phyloP scores from a whole-genome alignment of 805 yeast genomes.

The Brettanomyces nanus region DNA sequence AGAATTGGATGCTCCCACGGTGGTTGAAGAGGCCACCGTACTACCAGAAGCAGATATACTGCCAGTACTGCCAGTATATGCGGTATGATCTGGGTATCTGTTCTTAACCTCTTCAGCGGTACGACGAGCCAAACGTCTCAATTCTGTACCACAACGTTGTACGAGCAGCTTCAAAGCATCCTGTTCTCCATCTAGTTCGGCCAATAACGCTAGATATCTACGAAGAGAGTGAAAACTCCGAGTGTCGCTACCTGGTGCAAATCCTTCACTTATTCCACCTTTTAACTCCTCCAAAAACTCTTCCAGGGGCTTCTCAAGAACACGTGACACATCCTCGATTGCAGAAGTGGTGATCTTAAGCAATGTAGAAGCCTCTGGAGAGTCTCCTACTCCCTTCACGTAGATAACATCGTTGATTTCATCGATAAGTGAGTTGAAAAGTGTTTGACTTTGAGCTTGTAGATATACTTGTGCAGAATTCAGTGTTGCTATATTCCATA shows the following conservation, averaged over 20 bases:
- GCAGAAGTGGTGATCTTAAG: constrained; percentile 16
- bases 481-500: constrained; percentile 55
- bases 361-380: constrained; percentile 4
- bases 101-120: constrained; percentile 57
- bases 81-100: constrained; percentile 34
- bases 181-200: constrained; percentile 51
- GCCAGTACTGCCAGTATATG: no score
- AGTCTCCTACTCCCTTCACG: constrained; percentile 14
- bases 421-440: constrained; percentile 68
- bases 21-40: constrained; percentile 5
- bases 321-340: constrained; percentile 18
- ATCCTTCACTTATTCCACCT: constrained; percentile 8
- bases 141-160: constrained; percentile 51
- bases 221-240: constrained; percentile 16
- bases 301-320: constrained; percentile 27
- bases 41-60: constrained; percentile 9
- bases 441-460: constrained; percentile 45
- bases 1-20: no score
- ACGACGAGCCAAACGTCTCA: constrained; percentile 53
- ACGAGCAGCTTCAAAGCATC: constrained; percentile 46
- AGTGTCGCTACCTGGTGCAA: constrained; percentile 19
- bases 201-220: constrained; percentile 13
- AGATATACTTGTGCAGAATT: constrained; percentile 41
- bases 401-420: constrained; percentile 56
- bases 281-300: constrained; percentile 27